Evolutionary conservation across 768 basidiomycete species (phyloP), one percentile per base, ranked within the genome.

Genomic region (Amanita inopinata): DNA sequence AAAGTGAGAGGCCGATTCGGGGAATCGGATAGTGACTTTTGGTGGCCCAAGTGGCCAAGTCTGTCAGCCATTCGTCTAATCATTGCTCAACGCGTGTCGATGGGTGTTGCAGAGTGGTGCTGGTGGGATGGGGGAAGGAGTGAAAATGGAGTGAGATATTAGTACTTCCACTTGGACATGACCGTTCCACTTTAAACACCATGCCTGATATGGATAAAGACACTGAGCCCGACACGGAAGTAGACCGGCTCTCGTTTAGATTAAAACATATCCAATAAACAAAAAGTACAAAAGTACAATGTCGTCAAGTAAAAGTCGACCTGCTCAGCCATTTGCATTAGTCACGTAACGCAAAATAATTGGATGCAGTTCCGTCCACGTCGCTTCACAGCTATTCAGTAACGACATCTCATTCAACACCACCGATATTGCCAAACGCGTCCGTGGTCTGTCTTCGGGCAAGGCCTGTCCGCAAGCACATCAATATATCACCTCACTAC

Each of bases 61-160:
- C 64, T 72, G 48, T 68, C 66, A 14, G 73, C 64, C 72, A 76
- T 74, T 54, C 69, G 62, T 60, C 65, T 71, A 41, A 74, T 63
- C 63, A 70, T 69, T 53, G 28, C 33, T 23, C 28, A 50, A 32
- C 37, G 34, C 36, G 49, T 53, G 35, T 35, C 46, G 34, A 36
- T 42, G 25, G 30, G 30, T 40, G 47, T 37, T 14, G 20, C 20
- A 36, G 34, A 25, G 35, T 17, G 40, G 27, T 27, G 10, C 18
- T 22, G 24, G 34, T 35, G 34, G 14, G 22, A 23, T 12, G 47
- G 38, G 48, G 49, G 50, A 46, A 45, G 38, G 22, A 40, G 42
- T n/a, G 31, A 15, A 33, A 25, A 28, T 7, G 32, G 20, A 1
- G 11, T 31, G 32, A 9, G 11, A 28, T 25, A 15, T 25, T 2